A percentile compares a stretch with the other conserved stretches of the same genome.
phyloP scores from a whole-genome alignment of 169 alveolate species.

The Miamiensis avidus region DNA sequence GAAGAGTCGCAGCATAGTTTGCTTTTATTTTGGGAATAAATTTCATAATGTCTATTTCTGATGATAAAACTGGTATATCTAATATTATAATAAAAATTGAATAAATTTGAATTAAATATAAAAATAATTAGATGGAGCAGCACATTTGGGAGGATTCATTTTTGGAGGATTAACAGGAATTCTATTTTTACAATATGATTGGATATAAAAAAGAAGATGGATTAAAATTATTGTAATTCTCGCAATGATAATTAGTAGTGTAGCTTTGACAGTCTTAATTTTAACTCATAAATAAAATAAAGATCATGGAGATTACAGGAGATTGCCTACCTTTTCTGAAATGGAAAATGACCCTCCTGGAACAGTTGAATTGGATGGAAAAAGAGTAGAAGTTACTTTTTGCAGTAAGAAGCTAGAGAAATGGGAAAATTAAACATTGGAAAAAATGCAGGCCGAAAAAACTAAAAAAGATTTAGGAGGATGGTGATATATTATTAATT shows the following conservation, averaged over 20 bases:
- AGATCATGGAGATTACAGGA: neutral
- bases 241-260: neutral
- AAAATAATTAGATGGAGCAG: neutral
- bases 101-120: too few relatives aligned
- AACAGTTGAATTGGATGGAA: neutral
- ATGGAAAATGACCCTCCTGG: neutral
- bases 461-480: neutral
- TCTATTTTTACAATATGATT: neutral
- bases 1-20: neutral
- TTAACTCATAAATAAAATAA: too few relatives aligned
- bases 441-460: neutral
- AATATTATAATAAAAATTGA: too few relatives aligned
- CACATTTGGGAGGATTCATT: neutral
- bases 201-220: neutral
- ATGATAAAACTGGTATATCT: neutral
- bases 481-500: too few relatives aligned
- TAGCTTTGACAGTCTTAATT: neutral
- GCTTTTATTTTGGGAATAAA: neutral
- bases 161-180: neutral
- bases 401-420: neutral
- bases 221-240: too few relatives aligned
- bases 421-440: neutral
- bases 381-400: neutral
- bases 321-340: neutral
- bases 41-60: neutral